These are phyloP conservation scores for Naganishia randhawae DNA, from an alignment of 768 basidiomycete species.

Conservation along the genomic window DNA sequence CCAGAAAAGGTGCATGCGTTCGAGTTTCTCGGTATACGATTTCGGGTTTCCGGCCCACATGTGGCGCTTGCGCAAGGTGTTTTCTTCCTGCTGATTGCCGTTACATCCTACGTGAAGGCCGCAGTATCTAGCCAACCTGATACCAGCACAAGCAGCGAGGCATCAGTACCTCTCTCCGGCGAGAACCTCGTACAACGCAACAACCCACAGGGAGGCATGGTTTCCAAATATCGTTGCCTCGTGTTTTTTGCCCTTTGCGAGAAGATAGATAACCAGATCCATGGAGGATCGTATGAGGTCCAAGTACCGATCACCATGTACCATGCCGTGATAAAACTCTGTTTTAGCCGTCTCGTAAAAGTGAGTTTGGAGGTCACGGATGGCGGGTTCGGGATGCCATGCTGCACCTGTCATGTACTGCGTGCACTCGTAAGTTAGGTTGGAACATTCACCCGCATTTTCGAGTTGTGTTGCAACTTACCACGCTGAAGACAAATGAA, in stretches of 20 bases:
- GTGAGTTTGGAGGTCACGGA: constrained; percentile 12
- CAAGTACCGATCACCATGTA: not conserved
- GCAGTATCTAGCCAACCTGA: constrained; percentile 1
- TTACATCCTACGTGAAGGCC: not conserved
- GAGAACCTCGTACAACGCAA: not conserved
- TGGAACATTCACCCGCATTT: too few species aligned
- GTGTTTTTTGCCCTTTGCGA: constrained; percentile 1
- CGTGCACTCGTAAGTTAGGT: too few species aligned
- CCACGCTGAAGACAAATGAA: constrained; percentile 6
- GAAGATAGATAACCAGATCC: constrained; percentile 16
- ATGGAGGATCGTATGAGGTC: constrained; percentile 6
- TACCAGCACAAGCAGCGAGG: not conserved
- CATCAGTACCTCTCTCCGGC: not conserved
- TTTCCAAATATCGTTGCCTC: constrained; percentile 5
- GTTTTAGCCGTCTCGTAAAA: constrained; percentile 14
- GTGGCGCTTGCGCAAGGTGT: not conserved
- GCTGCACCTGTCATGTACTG: constrained; percentile 10
- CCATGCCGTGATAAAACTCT: constrained; percentile 11
- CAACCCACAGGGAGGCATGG: constrained; percentile 5
- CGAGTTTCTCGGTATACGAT: not conserved
- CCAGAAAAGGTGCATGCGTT: constrained; percentile 20
- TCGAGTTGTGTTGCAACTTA: not conserved
- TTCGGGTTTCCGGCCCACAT: not conserved
- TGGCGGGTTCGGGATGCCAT: constrained; percentile 8
- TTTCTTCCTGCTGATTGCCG: not conserved